A percentile compares a stretch with the other conserved stretches of the same genome.
Conservation (phyloP, 768 basidiomycete species). For the Mycena olivaceomarginata region DNA sequence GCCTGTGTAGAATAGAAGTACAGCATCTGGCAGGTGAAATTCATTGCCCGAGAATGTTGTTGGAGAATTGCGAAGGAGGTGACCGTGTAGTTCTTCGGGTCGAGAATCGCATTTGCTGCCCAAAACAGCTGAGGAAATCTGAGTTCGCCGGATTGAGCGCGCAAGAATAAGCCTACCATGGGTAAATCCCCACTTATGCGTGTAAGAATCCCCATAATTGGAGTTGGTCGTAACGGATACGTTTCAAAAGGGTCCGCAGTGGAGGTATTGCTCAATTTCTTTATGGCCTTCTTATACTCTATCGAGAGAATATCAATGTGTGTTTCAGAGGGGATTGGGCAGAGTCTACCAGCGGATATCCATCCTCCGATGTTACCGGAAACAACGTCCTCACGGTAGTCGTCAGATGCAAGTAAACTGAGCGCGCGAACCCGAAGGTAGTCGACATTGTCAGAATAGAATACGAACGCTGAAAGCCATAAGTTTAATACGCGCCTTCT, state of each 20-base stretch:
- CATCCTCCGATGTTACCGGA: not conserved
- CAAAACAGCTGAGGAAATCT: slow-evolving; percentile 36
- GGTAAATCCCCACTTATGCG: not conserved
- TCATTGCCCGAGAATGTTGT: slow-evolving; percentile 47
- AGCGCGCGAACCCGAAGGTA: slow-evolving; percentile 18
- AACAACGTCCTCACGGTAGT: not conserved
- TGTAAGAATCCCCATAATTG: not conserved
- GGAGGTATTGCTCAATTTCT: not conserved
- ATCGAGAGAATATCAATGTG: not conserved
- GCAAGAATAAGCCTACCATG: not conserved
- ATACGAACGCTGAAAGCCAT: not conserved
- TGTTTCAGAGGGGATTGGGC: not conserved
- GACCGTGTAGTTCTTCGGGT: slow-evolving; percentile 49
- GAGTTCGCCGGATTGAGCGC: not conserved
- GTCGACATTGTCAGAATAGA: slow-evolving; percentile 13
- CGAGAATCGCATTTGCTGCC: slow-evolving; percentile 47
- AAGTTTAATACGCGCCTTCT: not conserved
- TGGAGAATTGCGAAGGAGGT: slow-evolving; percentile 53
- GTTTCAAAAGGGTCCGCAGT: not conserved
- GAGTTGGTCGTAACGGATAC: not conserved
- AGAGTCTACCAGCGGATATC: not conserved
- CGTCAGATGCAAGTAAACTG: not conserved
- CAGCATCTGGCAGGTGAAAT: slow-evolving; percentile 36
- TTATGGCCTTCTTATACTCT: not conserved
- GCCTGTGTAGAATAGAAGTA: not conserved